phyloP scores from a whole-genome alignment of 202 grass and related monocot genomes.

The Panicum hallii region DNA sequence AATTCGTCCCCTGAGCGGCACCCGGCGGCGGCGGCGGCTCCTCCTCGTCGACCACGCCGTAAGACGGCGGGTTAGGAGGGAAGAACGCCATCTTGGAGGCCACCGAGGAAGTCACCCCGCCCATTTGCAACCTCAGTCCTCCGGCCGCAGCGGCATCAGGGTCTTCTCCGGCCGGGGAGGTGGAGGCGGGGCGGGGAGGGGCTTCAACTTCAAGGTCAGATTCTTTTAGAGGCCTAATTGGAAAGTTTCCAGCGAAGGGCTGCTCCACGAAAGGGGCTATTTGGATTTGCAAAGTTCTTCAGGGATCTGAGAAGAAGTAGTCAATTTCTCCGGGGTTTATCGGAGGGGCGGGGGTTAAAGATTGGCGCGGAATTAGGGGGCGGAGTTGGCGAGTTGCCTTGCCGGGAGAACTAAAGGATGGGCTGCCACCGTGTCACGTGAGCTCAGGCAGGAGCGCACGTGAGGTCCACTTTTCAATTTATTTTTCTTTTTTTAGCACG shows the following conservation, averaged over 20 bases:
- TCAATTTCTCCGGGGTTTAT: constrained; percentile 41
- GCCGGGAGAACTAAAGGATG: constrained; percentile 47
- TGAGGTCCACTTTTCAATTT: not conserved
- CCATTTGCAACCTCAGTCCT: constrained; percentile 59
- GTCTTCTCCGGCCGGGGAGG: constrained; percentile 28
- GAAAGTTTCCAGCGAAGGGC: constrained; percentile 2
- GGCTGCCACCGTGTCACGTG: constrained; percentile 34
- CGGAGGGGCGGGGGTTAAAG: constrained; percentile 31
- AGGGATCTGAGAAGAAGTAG: constrained; percentile 7
- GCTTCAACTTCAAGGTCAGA: constrained; percentile 4
- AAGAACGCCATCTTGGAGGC: constrained; percentile 85
- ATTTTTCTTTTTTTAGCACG: not conserved
- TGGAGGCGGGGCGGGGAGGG: not conserved
- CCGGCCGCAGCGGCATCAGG: constrained; percentile 29
- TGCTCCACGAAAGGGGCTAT: not conserved
- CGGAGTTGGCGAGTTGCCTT: constrained; percentile 25
- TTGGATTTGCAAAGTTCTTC: not conserved
- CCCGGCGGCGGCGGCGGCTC: constrained; percentile 22
- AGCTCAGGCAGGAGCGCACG: not conserved
- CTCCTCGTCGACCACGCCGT: constrained; percentile 63
- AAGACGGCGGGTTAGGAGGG: constrained; percentile 73
- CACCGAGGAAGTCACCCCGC: constrained; percentile 78
- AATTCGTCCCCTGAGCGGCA: not conserved
- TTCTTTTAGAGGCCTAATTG: constrained; percentile 13
- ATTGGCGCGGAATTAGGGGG: constrained; percentile 43